Conservation (phyloP, 345 rosid genomes). For the Gossypium herbaceum region DNA sequence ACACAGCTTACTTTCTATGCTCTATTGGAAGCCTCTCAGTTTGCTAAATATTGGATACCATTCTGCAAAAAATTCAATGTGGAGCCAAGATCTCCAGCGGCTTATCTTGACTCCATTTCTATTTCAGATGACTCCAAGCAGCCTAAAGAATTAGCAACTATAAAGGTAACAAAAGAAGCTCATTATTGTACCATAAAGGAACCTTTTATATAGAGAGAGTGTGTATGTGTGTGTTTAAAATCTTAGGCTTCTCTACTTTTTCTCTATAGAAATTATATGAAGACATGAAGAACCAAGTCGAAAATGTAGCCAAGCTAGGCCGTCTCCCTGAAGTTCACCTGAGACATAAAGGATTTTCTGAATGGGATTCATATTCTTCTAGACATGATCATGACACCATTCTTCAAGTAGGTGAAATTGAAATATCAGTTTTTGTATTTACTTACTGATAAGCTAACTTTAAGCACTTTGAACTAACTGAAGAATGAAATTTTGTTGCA, state of each 20-base stretch:
- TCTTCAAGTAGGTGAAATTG: constrained; percentile 42
- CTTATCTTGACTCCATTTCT: constrained; percentile 28
- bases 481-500: not conserved
- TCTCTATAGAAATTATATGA: constrained; percentile 34
- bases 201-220: not conserved
- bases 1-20: constrained; percentile 46
- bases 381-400: constrained; percentile 50
- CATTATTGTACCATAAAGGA: not conserved
- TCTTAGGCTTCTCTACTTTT: not conserved
- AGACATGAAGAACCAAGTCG: constrained; percentile 51
- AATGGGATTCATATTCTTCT: constrained; percentile 47
- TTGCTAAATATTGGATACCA: constrained; percentile 47
- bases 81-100: constrained; percentile 43
- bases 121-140: not conserved
- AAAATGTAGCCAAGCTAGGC: constrained; percentile 24
- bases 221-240: not conserved
- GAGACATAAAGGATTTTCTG: constrained; percentile 43
- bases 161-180: constrained; percentile 14
- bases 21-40: constrained; percentile 43
- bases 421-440: not conserved
- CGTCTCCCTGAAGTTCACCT: constrained; percentile 32
- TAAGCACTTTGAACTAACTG: not conserved
- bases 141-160: constrained; percentile 12
- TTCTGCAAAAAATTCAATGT: constrained; percentile 40
- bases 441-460: not conserved